Percentiles rank a stretch among this genome's conserved stretches.
These are phyloP conservation scores for Haplographium delicatum DNA, from an alignment of 495 filamentous ascomycete species.

Conservation along the genomic window DNA sequence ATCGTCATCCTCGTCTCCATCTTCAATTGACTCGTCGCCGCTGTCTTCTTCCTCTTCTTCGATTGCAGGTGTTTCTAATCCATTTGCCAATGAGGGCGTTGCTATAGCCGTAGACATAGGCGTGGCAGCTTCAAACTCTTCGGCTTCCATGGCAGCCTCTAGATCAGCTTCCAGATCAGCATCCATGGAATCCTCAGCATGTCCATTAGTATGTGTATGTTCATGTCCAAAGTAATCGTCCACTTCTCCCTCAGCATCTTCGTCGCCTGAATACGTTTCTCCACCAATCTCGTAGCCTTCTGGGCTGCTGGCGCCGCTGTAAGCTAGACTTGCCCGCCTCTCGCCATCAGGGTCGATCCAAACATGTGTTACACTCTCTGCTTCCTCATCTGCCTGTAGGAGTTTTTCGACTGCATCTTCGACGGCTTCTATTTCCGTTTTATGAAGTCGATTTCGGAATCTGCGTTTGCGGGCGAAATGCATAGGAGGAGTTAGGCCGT, in stretches of 20 bases:
- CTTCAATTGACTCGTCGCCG: constrained; percentile 35
- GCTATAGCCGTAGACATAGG: constrained; percentile 14
- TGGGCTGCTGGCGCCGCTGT: constrained; percentile 36
- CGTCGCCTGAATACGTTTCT: constrained; percentile 42
- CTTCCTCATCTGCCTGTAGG: constrained; percentile 62
- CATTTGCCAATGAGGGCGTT: constrained; percentile 13
- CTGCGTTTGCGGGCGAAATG: constrained; percentile 77
- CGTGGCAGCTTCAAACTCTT: constrained; percentile 23
- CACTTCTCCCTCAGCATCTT: constrained; percentile 44
- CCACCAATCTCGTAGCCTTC: constrained; percentile 37
- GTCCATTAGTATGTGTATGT: constrained; percentile 8
- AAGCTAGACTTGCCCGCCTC: constrained; percentile 39
- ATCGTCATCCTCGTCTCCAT: constrained; percentile 40
- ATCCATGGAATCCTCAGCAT: neutral
- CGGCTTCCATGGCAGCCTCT: constrained; percentile 31
- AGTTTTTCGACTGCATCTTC: constrained; percentile 77
- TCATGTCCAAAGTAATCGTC: constrained; percentile 28
- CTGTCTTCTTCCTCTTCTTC: constrained; percentile 30
- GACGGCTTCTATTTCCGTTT: constrained; percentile 81
- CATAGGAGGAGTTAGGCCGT: constrained; percentile 90
- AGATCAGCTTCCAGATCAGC: constrained; percentile 4
- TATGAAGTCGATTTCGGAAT: constrained; percentile 77
- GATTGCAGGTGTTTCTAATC: constrained; percentile 21
- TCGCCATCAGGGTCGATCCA: constrained; percentile 58
- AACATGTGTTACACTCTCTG: constrained; percentile 48